Conservation (phyloP, 2,329 filamentous ascomycete genomes). For the Phialemoniopsis sp. region DNA sequence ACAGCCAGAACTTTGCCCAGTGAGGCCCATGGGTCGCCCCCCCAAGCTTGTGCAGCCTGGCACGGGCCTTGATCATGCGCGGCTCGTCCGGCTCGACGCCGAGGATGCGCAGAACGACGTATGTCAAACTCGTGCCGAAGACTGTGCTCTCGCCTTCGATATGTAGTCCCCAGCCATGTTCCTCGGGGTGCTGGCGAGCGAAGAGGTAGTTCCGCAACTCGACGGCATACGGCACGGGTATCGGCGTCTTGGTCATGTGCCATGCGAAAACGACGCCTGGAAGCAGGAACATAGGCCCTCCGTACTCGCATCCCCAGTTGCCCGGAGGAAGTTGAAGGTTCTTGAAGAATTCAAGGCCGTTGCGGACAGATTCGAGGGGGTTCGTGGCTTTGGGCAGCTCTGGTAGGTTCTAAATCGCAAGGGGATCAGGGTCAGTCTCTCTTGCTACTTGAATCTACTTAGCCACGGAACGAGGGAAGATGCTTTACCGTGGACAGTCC, state of each 20-base stretch:
- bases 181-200: conserved; percentile 75
- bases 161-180: conserved; percentile 97
- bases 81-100: conserved; percentile 82
- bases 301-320: conserved; percentile 97
- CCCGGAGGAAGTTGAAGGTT: conserved; percentile 83
- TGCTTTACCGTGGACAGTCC: conserved; percentile 68
- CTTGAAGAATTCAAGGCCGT: conserved; percentile 85
- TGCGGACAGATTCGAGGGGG: conserved; percentile 72
- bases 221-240: conserved; percentile 72
- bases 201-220: conserved; percentile 94
- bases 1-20: conserved; percentile 97
- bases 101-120: conserved; percentile 73
- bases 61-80: conserved; percentile 79
- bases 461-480: too few relatives aligned
- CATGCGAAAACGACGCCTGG: conserved; percentile 81
- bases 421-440: conserved; percentile 2
- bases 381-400: conserved; percentile 65
- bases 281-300: conserved; percentile 92
- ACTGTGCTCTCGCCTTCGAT: conserved; percentile 91
- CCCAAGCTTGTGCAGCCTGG: conserved; percentile 77
- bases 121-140: conserved; percentile 88
- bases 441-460: background rate
- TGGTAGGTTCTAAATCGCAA: conserved; percentile 60
- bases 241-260: conserved; percentile 85
- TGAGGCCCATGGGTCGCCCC: conserved; percentile 82